Base-by-base conservation (phyloP, 169 alveolate species). In the Toxoplasma gondii region DNA sequence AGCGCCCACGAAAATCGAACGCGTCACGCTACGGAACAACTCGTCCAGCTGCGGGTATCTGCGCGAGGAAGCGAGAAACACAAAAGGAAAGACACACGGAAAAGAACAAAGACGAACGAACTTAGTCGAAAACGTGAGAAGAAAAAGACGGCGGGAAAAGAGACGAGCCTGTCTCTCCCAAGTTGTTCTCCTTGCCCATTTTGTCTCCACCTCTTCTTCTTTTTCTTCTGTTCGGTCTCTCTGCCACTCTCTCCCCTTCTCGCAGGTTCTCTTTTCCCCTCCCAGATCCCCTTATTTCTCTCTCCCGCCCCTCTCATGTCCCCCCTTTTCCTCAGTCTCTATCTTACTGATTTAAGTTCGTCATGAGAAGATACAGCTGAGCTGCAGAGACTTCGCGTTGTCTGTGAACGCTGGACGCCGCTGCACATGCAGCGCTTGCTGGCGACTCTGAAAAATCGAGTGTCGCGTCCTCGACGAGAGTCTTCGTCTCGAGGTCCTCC, bases 301-400 rank as follows among this genome's bases (percentile, higher is more conserved):
- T 49, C 58, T 49, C 58, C 12, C 4, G 58, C 4, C 12, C 58
- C 12, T 12, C 12, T 12, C 12, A 4, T 69, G 81, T 69, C 12
- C 58, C 58, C 12, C 58, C 24, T 10, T 29, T 49, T 49, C 12
- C 58, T 49, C 12, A 4, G 4, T 49, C 58, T 49, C 58, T 17
- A n/a, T 49, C 96, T 49, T 81, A 96, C 95, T 96, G 88, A 41
- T 94, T 93, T 31, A 96, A 80, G 49, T 96, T 96, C 7, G 97
- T 95, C 87, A 96, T 88, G 34, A 96, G 88, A 10, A 96, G 90
- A 91, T 96, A 92, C 44, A 96, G 90, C 92, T 96, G 97, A 34
- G 97, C 96, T 0, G 95, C 95, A 9, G 95, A 93, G 24, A 83
- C 70, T 29, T 93, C 95, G 36, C 92, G 82, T 91, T 88, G 93